Base-by-base conservation (phyloP, 768 basidiomycete species). In the Trametes elegans region DNA sequence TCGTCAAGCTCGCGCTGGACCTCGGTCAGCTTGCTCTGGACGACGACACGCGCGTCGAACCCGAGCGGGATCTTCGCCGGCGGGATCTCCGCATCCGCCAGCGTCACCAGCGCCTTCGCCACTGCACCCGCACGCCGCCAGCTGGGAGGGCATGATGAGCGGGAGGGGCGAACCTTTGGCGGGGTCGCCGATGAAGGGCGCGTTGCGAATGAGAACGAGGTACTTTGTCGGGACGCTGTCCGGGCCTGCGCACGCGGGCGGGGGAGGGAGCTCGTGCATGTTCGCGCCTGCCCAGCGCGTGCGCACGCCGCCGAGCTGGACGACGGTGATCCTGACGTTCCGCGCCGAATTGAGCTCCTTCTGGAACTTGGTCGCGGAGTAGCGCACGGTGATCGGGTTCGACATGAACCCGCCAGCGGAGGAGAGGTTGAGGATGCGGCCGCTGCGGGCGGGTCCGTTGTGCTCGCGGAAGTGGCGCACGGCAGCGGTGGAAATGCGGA, bases 351-450 rank as follows among this genome's bases (percentile, higher is more conserved):
- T 39, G 35, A 64, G 48, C 52, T 64, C 63, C 47, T 60, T 59
- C 9, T 51, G 52, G 45, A 74, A 74, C 60, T 74, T 74, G 32
- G 62, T 67, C 14, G 71, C 69, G 21, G 58, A 60, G 58, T 73
- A 73, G 55, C 64, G 73, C 3, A 68, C 59, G 26, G 71, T 40
- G 9, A 59, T 66, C 1, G 69, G 69, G 38, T 66, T 69, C n/a
- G 62, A 70, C 3, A 38, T 58, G 52, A 69, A 73, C 0, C 72
- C 73, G 16, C 71, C 71, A 34, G 53, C 49, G 6, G 70, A 66
- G 36, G 65, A 68, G 29, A 74, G 51, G 55, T 73, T 73, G 50
- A 72, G 68, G 34, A 71, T 56, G 14, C 61, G 62, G 11, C 58
- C 58, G 19, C 61, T 59, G 8, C 50, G 59, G n/a, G 28, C 58